These are phyloP conservation scores for Talinum fruticosum DNA, from an alignment of 148 eudicot genomes.

Conservation along the genomic window DNA sequence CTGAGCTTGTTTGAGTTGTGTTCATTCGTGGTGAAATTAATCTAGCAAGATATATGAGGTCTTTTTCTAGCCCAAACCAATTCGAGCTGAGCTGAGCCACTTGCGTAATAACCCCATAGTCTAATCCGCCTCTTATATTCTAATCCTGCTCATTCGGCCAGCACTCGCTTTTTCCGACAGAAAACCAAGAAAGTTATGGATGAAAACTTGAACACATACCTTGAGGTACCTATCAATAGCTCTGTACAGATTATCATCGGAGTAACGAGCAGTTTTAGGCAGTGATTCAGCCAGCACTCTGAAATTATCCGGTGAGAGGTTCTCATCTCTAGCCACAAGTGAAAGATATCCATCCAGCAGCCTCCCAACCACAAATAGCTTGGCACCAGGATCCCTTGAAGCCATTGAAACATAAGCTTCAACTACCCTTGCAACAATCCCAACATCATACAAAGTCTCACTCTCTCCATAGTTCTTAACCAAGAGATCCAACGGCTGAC, in stretches of 20 bases:
- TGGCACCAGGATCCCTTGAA: conserved; percentile 18
- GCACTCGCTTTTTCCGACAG: background rate
- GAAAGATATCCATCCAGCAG: conserved; percentile 43
- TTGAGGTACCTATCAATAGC: conserved; percentile 53
- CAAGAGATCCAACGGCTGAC: conserved; percentile 39
- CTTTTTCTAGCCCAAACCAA: too few species aligned
- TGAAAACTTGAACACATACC: conserved; percentile 30
- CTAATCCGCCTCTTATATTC: background rate
- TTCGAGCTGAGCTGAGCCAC: background rate
- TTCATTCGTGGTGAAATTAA: too few species aligned
- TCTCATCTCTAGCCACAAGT: conserved; percentile 37
- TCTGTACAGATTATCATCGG: conserved; percentile 43
- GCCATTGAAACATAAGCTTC: conserved; percentile 34
- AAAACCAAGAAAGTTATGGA: background rate
- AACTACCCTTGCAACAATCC: conserved; percentile 34
- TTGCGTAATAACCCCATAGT: background rate
- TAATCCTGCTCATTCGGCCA: background rate
- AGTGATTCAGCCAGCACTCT: conserved; percentile 36
- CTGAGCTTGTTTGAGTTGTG: too few species aligned
- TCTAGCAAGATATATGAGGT: too few species aligned
- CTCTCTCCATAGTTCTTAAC: conserved; percentile 36
- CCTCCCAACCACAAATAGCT: conserved; percentile 37
- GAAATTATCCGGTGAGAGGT: conserved; percentile 33
- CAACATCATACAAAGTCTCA: conserved; percentile 36
- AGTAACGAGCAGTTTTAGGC: conserved; percentile 40